Conservation (phyloP, 176 grass and related monocot genomes). For the Cymbopogon citratus region DNA sequence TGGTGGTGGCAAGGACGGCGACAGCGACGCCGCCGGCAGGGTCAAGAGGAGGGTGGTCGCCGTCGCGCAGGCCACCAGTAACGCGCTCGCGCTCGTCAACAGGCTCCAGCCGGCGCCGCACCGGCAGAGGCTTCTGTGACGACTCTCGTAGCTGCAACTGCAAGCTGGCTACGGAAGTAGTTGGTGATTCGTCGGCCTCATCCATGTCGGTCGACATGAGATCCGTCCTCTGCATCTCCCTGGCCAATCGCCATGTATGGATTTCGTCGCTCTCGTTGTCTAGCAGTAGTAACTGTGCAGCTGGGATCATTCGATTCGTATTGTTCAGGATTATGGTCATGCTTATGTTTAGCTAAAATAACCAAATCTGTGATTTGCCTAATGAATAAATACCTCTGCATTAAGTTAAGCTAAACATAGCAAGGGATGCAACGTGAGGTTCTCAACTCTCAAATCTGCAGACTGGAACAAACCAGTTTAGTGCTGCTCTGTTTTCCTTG, state of each 20-base stretch:
- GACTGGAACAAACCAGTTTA: neutral
- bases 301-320: neutral
- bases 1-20: neutral
- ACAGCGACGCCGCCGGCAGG: neutral
- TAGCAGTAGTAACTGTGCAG: neutral
- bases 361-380: neutral
- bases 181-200: neutral
- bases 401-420: neutral
- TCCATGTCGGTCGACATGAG: neutral
- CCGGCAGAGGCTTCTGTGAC: neutral
- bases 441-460: neutral
- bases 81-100: slow-evolving; percentile 80
- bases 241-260: neutral
- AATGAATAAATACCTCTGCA: no score
- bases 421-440: neutral
- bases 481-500: no score
- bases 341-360: neutral
- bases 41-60: slow-evolving; percentile 36
- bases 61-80: slow-evolving; percentile 56
- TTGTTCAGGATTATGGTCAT: neutral
- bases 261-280: neutral
- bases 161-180: neutral
- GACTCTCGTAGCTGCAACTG: neutral
- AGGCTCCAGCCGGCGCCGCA: slow-evolving; percentile 28
- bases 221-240: neutral